A percentile compares a stretch with the other conserved stretches of the same genome.
Evolutionary conservation across 371 early-diverging fungal genomes (phyloP).

Genomic region (Choanephora cucurbitarum): DNA sequence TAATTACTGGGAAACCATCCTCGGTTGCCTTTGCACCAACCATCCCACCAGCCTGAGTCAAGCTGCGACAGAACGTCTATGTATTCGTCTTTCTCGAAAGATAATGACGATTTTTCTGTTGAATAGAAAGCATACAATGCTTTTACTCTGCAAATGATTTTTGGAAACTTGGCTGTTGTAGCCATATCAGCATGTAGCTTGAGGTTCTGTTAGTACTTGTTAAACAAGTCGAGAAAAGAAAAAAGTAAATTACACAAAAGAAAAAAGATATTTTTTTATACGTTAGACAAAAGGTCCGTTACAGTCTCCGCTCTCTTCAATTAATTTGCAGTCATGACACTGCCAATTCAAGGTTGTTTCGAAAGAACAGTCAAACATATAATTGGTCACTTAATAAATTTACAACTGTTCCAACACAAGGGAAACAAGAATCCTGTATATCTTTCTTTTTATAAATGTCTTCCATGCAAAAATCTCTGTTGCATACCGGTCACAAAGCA

Average conservation of each 20-base stretch:
- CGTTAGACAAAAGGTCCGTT: too few species aligned
- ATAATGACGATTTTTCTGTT: conserved; percentile 71
- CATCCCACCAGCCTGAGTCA: conserved; percentile 95
- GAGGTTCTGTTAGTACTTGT: too few species aligned
- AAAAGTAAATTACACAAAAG: too few species aligned
- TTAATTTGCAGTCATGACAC: too few species aligned
- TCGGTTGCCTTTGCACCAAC: conserved; percentile 63
- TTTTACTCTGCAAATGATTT: conserved; percentile 40
- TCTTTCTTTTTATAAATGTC: conserved; percentile 8
- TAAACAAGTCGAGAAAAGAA: too few species aligned
- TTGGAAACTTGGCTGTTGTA: conserved; percentile 25
- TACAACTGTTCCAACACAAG: conserved; percentile 1
- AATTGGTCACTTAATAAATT: conserved; percentile 10
- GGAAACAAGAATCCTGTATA: conserved; percentile 11
- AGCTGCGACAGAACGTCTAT: conserved; percentile 84
- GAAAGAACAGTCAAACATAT: too few species aligned
- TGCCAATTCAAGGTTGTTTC: too few species aligned
- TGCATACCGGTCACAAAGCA: conserved; percentile 13
- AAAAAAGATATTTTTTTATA: too few species aligned
- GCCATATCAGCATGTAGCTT: conserved; percentile 18
- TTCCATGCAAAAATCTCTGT: conserved; percentile 10
- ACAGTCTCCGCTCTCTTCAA: too few species aligned
- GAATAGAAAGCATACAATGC: conserved; percentile 82
- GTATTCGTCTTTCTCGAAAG: conserved; percentile 79
- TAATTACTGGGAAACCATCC: conserved; percentile 95